Evolutionary conservation across 2,329 filamentous ascomycete species (phyloP).

Genomic region (Nemania sp.): DNA sequence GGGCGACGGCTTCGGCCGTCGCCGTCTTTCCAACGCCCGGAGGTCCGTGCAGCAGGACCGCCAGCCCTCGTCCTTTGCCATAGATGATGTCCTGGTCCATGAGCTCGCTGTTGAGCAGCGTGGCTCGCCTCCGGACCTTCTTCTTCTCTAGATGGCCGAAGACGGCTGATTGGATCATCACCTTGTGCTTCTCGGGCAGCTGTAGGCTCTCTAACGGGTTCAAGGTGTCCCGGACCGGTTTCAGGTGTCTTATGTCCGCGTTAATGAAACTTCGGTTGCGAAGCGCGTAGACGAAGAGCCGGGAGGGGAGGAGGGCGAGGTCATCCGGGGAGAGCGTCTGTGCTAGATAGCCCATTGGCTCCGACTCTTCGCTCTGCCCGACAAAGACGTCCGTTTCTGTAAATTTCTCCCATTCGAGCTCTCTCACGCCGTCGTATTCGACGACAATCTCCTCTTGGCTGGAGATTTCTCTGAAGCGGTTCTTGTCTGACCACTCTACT

Average conservation of each 20-base stretch:
- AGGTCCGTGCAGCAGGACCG: conserved; percentile 26
- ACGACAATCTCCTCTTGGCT: conserved; percentile 24
- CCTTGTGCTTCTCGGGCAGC: conserved; percentile 28
- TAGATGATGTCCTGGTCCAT: conserved; percentile 27
- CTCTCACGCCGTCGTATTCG: conserved; percentile 25
- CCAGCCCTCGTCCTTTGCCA: conserved; percentile 26
- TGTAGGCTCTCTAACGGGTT: conserved; percentile 27
- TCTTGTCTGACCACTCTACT: conserved; percentile 24
- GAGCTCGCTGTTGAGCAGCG: conserved; percentile 25
- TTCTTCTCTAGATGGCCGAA: conserved; percentile 30
- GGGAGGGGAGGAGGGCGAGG: conserved; percentile 24
- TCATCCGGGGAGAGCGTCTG: conserved; percentile 21
- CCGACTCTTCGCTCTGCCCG: conserved; percentile 3
- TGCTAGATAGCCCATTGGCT: conserved; percentile 12
- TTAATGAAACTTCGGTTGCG: conserved; percentile 28
- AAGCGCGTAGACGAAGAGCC: conserved; percentile 28
- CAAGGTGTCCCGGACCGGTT: conserved; percentile 21
- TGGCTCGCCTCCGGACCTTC: conserved; percentile 27
- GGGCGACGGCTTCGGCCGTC: conserved; percentile 27
- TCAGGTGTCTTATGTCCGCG: conserved; percentile 24
- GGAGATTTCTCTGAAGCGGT: conserved; percentile 12
- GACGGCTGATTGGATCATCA: conserved; percentile 28
- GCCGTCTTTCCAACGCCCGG: conserved; percentile 30
- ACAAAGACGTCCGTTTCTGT: conserved; percentile 22
- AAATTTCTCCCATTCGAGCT: conserved; percentile 25